Percentiles rank a stretch among this genome's conserved stretches.
These are phyloP conservation scores for Plectranthus barbatus DNA, from an alignment of 257 asterid species.

Conservation along the genomic window DNA sequence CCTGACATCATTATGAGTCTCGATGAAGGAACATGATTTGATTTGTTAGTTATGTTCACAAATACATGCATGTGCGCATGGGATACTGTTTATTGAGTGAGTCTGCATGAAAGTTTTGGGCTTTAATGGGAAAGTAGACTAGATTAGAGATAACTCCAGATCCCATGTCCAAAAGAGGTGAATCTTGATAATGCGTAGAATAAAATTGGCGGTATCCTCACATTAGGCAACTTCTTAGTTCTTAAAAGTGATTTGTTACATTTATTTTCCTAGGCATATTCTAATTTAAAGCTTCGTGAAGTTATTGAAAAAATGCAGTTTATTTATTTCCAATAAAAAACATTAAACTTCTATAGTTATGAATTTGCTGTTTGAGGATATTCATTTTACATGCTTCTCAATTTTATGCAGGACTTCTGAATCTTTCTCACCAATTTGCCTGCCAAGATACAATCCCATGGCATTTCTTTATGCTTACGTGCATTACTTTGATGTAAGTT, in stretches of 20 bases:
- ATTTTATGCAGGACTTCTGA: constrained; percentile 82
- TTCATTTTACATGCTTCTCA: constrained; percentile 13
- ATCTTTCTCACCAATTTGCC: constrained; percentile 96
- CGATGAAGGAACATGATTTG: neutral
- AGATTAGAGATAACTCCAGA: neutral
- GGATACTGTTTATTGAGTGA: too few relatives aligned
- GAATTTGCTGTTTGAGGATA: neutral
- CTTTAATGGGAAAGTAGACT: too few relatives aligned
- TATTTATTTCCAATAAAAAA: too few relatives aligned
- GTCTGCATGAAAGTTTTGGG: too few relatives aligned
- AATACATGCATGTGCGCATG: too few relatives aligned
- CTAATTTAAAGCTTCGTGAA: neutral
- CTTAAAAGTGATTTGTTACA: too few relatives aligned
- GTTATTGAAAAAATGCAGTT: neutral
- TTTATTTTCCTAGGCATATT: neutral
- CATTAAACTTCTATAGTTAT: neutral
- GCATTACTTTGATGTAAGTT: constrained; percentile 94
- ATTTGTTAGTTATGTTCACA: too few relatives aligned
- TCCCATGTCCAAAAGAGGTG: neutral
- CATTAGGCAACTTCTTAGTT: too few relatives aligned
- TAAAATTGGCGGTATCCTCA: neutral
- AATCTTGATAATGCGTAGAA: neutral
- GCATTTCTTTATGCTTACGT: constrained; percentile 93
- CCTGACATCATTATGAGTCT: neutral
- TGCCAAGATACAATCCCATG: constrained; percentile 95